Base-by-base conservation (phyloP, 2,329 filamentous ascomycete species). In the Grosmannia serpens region DNA sequence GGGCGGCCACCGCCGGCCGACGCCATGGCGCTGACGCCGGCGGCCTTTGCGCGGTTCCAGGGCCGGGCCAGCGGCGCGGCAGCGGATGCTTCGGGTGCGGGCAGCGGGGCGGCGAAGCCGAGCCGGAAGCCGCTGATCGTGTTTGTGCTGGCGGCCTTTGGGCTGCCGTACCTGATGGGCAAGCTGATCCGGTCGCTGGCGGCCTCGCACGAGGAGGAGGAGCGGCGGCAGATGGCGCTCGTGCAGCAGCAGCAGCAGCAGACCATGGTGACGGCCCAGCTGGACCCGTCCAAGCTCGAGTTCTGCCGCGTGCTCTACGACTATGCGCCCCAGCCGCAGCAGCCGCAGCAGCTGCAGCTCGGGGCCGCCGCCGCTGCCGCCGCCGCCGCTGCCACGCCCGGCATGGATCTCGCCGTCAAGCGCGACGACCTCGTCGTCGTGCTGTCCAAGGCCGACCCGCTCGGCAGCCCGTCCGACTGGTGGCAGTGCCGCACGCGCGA, bases 361-460 rank as follows among this genome's bases (percentile, higher is more conserved):
- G 31, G 44, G 27, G 27, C n/a, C 4, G 15, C 26, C 31, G 33
- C 20, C 26, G 27, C 53, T 4, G 49, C 63, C 24, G 54, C 62
- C 29, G 61, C 92, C 67, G 75, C 70, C n/a, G 74, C 79, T 58
- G 72, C 73, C 17, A 78, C 78, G 24, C 75, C 86, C 61, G 89
- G 88, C 38, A 84, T 97, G 65, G 95, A 99, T 68, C 80, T 99
- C 17, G 85, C 89, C 41, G 92, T 95, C 27, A 91, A 89, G 75
- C 96, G 96, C 76, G 92, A 92, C 60, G 94, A 99, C 66, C 84
- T 97, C 57, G 91, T 99, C 20, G 94, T 94, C 29, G 91, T 99
- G 1, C 80, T 99, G 58, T 87, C 86, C 75, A 96, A 96, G 75
- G 88, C 84, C 22, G 94, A 99, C 67, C 94, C 94, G 0, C 83